phyloP scores from a whole-genome alignment of 139 green algal species.

The Nannochloris sp. region DNA sequence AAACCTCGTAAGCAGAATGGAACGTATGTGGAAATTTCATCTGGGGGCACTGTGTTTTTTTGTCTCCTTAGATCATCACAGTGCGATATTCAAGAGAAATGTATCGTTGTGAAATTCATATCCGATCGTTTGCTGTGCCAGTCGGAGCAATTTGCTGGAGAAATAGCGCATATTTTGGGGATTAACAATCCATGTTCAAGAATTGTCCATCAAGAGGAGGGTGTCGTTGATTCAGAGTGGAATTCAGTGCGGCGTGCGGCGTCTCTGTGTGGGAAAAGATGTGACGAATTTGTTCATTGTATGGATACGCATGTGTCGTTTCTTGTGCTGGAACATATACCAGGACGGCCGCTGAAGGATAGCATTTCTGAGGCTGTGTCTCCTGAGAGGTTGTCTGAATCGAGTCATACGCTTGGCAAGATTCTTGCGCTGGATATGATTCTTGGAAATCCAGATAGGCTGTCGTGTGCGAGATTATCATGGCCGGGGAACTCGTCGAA shows the following conservation, averaged over 20 bases:
- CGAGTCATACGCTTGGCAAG: conserved; percentile 45
- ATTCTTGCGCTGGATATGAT: conserved; percentile 70
- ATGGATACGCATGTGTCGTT: conserved; percentile 5
- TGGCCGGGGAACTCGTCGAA: conserved; percentile 71
- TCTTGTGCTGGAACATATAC: conserved; percentile 50
- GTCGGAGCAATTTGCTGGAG: conserved; percentile 71
- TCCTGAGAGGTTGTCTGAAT: conserved; percentile 3
- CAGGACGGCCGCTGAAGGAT: conserved; percentile 36
- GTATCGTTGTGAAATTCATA: conserved; percentile 61
- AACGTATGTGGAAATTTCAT: conserved; percentile 49
- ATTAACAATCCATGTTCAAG: conserved; percentile 49
- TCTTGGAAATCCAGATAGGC: conserved; percentile 70
- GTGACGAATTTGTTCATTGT: conserved; percentile 46
- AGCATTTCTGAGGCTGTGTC: conserved; percentile 26
- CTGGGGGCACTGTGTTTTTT: conserved; percentile 66
- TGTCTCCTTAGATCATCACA: conserved; percentile 44
- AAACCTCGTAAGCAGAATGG: background rate
- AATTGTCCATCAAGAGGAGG: conserved; percentile 39
- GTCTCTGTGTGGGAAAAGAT: background rate
- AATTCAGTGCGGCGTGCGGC: background rate
- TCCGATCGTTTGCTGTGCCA: conserved; percentile 41
- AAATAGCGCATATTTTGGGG: conserved; percentile 62
- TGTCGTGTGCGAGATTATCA: conserved; percentile 54
- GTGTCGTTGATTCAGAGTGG: conserved; percentile 26
- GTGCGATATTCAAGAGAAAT: background rate